Evolutionary conservation across 441 rosid genomes (phyloP).

Genomic region (Arabidopsis hybrid): DNA sequence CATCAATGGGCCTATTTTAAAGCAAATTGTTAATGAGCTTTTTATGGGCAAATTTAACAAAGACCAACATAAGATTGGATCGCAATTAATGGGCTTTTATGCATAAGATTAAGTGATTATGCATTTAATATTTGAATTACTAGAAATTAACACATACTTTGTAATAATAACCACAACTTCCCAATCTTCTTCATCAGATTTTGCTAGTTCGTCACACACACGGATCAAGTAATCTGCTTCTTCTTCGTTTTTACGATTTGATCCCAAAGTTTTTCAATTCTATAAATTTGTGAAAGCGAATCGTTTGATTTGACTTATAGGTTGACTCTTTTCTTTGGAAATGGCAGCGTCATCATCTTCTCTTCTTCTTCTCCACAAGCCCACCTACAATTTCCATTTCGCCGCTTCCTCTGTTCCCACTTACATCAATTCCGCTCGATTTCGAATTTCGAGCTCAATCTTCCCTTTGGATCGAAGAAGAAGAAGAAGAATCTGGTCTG

Average conservation of each 20-base stretch:
- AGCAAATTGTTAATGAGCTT: conserved; percentile 1
- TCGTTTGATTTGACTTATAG: conserved; percentile 8
- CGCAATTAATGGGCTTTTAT: no score
- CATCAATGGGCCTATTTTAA: conserved; percentile 6
- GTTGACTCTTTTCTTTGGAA: conserved; percentile 27
- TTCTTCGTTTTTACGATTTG: conserved; percentile 8
- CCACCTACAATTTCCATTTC: conserved; percentile 24
- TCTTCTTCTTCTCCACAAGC: conserved; percentile 34
- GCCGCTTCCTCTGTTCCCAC: conserved; percentile 21
- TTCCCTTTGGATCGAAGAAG: background rate
- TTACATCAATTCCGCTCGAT: conserved; percentile 8
- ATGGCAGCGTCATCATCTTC: conserved; percentile 46
- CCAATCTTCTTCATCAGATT: background rate
- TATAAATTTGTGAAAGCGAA: background rate
- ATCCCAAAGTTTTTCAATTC: background rate
- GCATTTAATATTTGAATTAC: background rate
- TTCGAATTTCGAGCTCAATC: conserved; percentile 27
- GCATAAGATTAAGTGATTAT: no score
- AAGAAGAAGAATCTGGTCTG: conserved; percentile 13
- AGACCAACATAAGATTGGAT: background rate
- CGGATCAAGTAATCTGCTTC: background rate
- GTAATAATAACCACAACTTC: conserved; percentile 8
- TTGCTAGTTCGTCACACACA: background rate
- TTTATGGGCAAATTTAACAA: background rate
- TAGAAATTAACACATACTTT: background rate